A percentile compares a stretch with the other conserved stretches of the same genome.
Conservation (phyloP, 331 rosid genomes). For the Rhamnella rubrinervis region DNA sequence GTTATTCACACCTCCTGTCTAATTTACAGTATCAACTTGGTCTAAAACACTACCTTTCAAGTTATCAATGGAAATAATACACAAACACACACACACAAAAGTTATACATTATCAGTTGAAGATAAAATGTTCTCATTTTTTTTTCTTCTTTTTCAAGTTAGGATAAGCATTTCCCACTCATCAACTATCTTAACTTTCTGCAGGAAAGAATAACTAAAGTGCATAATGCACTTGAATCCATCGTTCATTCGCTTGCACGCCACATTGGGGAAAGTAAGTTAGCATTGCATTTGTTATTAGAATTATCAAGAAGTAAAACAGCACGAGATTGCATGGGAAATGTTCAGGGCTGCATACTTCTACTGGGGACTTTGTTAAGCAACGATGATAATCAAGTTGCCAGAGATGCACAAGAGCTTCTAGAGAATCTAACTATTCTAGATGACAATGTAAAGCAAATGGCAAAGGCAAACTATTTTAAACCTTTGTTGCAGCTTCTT, state of each 20-base stretch:
- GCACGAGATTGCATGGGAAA: constrained; percentile 47
- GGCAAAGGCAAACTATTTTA: constrained; percentile 72
- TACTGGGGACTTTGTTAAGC: constrained; percentile 45
- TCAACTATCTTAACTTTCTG: constrained; percentile 12
- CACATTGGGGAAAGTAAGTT: constrained; percentile 47
- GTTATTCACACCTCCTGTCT: no score
- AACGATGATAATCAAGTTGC: constrained; percentile 54
- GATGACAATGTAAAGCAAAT: constrained; percentile 62
- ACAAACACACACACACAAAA: no score
- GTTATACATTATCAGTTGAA: background rate
- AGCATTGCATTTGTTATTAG: constrained; percentile 55
- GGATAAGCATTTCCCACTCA: background rate
- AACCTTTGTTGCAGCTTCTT: constrained; percentile 56
- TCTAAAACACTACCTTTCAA: background rate
- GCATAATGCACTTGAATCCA: constrained; percentile 48
- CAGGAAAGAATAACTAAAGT: constrained; percentile 51
- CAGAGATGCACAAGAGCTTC: constrained; percentile 45
- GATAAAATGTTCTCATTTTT: no score
- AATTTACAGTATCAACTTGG: background rate
- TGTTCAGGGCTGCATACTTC: constrained; percentile 64
- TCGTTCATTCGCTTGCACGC: constrained; percentile 60
- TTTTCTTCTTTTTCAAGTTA: background rate
- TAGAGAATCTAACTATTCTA: constrained; percentile 56
- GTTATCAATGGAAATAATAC: background rate
- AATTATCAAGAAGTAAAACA: constrained; percentile 36